Evolutionary conservation across 2,329 filamentous ascomycete species (phyloP).

Genomic region (Monilinia aucupariae): DNA sequence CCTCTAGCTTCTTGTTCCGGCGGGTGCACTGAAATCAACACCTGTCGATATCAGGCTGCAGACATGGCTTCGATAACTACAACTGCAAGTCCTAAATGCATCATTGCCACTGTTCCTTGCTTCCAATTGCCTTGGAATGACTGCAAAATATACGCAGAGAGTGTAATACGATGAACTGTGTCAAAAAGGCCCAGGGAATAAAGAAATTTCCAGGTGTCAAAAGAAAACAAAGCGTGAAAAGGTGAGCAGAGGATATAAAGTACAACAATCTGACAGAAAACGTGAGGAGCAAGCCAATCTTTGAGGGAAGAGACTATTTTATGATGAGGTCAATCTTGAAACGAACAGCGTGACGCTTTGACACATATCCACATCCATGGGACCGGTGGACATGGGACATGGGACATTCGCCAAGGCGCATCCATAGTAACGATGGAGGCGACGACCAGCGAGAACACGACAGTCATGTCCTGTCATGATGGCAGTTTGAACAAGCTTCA

Average conservation of each 20-base stretch:
- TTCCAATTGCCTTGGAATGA: neutral
- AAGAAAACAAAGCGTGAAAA: neutral
- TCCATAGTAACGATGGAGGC: neutral
- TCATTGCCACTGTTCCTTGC: neutral
- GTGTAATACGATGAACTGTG: neutral
- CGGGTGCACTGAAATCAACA: conserved; percentile 34
- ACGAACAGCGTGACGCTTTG: neutral
- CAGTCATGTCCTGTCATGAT: neutral
- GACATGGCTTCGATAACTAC: conserved; percentile 1
- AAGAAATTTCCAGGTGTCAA: conserved; percentile 4
- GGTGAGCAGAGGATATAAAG: too few relatives aligned
- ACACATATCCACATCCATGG: neutral
- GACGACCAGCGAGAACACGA: neutral
- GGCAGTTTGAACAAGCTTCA: neutral
- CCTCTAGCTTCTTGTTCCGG: conserved; percentile 23
- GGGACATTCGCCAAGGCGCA: neutral
- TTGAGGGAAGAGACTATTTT: neutral
- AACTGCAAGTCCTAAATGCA: neutral
- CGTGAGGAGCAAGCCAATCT: too few relatives aligned
- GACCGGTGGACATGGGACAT: too few relatives aligned
- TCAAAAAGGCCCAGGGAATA: neutral
- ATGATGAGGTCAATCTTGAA: neutral
- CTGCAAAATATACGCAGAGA: neutral
- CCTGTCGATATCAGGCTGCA: conserved; percentile 16
- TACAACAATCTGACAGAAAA: neutral